Evolutionary conservation across 2,329 filamentous ascomycete genomes (phyloP), one percentile per base, ranked within the genome.

Genomic region (Colletotrichum aenigma): DNA sequence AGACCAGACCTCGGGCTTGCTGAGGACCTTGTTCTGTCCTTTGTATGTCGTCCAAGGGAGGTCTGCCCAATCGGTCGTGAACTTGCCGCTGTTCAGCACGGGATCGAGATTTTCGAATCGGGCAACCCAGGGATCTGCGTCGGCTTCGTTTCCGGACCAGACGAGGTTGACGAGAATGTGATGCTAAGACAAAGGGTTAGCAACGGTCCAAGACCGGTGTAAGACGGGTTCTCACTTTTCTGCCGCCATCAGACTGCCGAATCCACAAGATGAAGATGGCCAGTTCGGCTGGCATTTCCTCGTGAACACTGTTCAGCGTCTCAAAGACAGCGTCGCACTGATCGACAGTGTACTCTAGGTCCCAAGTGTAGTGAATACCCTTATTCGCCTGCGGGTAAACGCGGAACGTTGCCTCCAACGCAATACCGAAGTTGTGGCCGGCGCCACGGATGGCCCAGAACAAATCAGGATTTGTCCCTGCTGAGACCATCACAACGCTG

Each of bases 361-460:
- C 28, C 79, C 77, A 81, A 71, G 81, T 38, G 79, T 81, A 38
- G 38, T 78, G 67, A 76, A 78, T 71, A 8, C 80, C 61, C 18
- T 43, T 66, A 38, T 72, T 83, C 32, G 81, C 81, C 78, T 85
- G 84, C 10, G 78, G 56, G 75, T 80, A 84, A 21, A 87, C 80
- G 74, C 83, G 85, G 79, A 89, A 86, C 48, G 82, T 85, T 16
- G 87, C 84, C 76, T 84, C 87, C 70, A 87, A 79, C 43, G 89
- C 84, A 64, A 90, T 85, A 55, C 88, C 88, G 77, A 90, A 86
- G 77, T 89, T 89, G 18, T 85, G 87, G 1, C 87, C 88, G 2
- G 88, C 89, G 21, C 88, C 89, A 79, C 83, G 87, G 0, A 90
- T 79, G 16, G 86, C 88, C 87, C 87, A 89, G 78, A 88, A 83